Conservation (phyloP, 768 basidiomycete species). For the Filobasidium wieringae region DNA sequence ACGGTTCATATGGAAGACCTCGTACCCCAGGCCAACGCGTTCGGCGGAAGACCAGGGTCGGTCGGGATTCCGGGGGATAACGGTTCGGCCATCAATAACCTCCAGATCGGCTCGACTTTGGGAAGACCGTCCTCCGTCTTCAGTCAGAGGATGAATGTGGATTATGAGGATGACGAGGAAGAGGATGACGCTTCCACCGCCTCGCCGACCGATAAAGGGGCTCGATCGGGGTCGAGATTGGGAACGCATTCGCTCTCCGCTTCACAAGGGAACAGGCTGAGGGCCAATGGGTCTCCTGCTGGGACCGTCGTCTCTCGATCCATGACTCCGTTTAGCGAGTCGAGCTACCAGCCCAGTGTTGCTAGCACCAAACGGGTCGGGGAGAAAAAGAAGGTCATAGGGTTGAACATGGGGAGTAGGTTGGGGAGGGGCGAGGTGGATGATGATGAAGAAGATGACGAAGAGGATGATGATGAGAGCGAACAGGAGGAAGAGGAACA, state of each 20-base stretch:
- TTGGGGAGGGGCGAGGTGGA: background rate
- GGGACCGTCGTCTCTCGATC: background rate
- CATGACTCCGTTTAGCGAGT: constrained; percentile 1
- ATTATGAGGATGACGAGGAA: background rate
- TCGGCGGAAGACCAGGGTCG: background rate
- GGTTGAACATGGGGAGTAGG: background rate
- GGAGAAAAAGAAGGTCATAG: background rate
- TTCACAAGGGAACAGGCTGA: background rate
- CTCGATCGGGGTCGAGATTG: background rate
- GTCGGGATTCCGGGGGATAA: background rate
- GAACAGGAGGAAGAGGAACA: constrained; percentile 4
- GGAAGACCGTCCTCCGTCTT: background rate
- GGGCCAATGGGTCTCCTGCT: background rate
- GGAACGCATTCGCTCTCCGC: background rate
- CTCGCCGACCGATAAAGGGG: background rate
- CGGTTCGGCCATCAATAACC: background rate
- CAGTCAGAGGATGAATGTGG: background rate
- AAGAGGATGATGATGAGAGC: constrained; percentile 2
- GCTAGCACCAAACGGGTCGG: background rate
- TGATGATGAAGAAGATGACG: constrained; percentile 1
- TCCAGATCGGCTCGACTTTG: too few relatives aligned
- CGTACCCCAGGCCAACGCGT: background rate
- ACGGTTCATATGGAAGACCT: background rate
- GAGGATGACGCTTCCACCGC: background rate
- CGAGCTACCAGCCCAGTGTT: constrained; percentile 3